Evolutionary conservation across 192 early-diverging fungal genomes (phyloP), one percentile per base, ranked within the genome.

Genomic region (Coemansia sp.): DNA sequence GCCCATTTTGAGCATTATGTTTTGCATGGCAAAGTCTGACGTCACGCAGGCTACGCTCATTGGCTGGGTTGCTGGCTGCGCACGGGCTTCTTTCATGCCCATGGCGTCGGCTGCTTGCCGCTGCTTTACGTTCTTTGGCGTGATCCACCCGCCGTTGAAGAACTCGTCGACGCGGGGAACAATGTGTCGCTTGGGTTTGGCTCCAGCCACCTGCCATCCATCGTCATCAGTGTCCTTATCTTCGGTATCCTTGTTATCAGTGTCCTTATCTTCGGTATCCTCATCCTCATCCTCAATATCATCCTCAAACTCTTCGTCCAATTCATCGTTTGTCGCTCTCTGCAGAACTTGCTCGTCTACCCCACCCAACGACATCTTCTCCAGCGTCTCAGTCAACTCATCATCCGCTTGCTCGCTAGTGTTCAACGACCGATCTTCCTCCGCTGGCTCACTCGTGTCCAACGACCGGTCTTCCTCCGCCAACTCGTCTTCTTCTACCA

Each of bases 1-100:
- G 17, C 89, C 86, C 91, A 98, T 96, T 78, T 96, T 93, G 56
- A 98, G 75, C 39, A 97, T 69, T 14, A 98, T 92, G 76, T 98
- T 98, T 83, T 98, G 93, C 91, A 97, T 94, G 24, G 95, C 94
- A 69, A 93, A 98, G 83, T 98, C 95, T 10, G 84, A 73, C 0
- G 95, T 94, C 41, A 92, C 90, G 72, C 94, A 96, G 15, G 91
- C 94, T 4, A 95, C 93, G n/a, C 83, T 68, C 63, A 92, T 82
- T 2, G 66, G 38, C 32, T 64, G 50, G 8, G 25, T 4, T 3
- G 37, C 0, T 25, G 73, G 76, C 23, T 43, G 58, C 2, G 72
- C 76, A 1, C 59, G 62, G 9, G 70, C 59, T 15, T 76, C 72
- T 51, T 69, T 72, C 57, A 84, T 72, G 19, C 85, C 85, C 56